Evolutionary conservation across 2,329 filamentous ascomycete species (phyloP).

Genomic region (Periconia macrospinosa): DNA sequence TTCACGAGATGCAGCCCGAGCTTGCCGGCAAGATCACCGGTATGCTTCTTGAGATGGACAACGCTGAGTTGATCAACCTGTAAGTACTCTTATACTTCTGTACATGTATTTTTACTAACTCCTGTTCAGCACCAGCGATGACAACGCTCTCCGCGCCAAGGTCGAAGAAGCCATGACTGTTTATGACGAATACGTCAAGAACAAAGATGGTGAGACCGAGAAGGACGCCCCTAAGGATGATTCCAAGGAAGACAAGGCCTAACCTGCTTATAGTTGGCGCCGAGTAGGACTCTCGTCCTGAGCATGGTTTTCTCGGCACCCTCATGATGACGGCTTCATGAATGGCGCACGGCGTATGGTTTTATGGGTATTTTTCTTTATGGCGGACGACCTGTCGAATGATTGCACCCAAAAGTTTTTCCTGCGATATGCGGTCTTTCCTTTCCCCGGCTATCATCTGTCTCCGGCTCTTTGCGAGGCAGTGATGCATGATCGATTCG

Average conservation of each 20-base stretch:
- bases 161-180: conserved; percentile 96
- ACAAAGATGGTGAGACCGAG: conserved; percentile 56
- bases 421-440: conserved; percentile 25
- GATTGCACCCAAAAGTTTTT: conserved; percentile 41
- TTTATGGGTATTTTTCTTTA: conserved; percentile 20
- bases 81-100: conserved; percentile 60
- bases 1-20: conserved; percentile 89
- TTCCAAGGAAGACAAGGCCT: conserved; percentile 52
- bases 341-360: conserved; percentile 39
- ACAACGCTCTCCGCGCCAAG: conserved; percentile 86
- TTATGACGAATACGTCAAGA: conserved; percentile 98
- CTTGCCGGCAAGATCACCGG: conserved; percentile 99
- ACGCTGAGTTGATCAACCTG: conserved; percentile 89
- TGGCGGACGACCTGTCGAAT: conserved; percentile 39
- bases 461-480: neutral
- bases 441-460: conserved; percentile 9
- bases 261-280: conserved; percentile 33
- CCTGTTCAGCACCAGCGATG: conserved; percentile 75
- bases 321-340: conserved; percentile 28
- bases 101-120: conserved; percentile 29
- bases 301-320: conserved; percentile 25
- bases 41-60: conserved; percentile 99
- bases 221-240: conserved; percentile 46
- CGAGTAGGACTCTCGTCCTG: conserved; percentile 33
- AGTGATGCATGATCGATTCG: conserved; percentile 4